phyloP scores from a whole-genome alignment of 257 asterid species.

The Henckelia pumila region DNA sequence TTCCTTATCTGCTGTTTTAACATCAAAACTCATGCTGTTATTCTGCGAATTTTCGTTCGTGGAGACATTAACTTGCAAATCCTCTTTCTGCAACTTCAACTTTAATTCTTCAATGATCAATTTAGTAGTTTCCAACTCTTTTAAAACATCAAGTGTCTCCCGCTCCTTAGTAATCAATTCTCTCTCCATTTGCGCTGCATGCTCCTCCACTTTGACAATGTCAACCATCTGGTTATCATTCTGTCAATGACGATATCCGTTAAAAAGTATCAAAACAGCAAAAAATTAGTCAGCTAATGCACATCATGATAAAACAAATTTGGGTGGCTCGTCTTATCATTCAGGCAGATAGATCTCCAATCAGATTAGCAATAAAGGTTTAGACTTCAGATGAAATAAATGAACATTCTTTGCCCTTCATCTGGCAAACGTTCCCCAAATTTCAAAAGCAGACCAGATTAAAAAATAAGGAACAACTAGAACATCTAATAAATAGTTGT shows the following conservation, averaged over 20 bases:
- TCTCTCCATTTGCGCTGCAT: slow-evolving; percentile 61
- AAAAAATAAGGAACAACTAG: neutral
- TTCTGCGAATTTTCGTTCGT: slow-evolving; percentile 22
- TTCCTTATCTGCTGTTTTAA: slow-evolving; percentile 23
- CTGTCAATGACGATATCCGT: slow-evolving; percentile 30
- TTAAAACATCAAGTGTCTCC: slow-evolving; percentile 78
- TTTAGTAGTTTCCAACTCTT: slow-evolving; percentile 69
- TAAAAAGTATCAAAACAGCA: neutral
- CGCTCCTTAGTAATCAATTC: slow-evolving; percentile 64
- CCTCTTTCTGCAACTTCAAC: slow-evolving; percentile 58
- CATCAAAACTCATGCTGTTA: slow-evolving; percentile 14
- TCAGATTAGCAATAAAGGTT: neutral
- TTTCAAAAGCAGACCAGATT: too few relatives aligned
- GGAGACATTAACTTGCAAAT: slow-evolving; percentile 42
- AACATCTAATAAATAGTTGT: neutral
- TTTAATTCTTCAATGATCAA: slow-evolving; percentile 57
- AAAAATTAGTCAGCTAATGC: neutral
- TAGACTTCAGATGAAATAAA: neutral
- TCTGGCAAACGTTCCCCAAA: neutral
- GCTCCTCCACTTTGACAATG: slow-evolving; percentile 61
- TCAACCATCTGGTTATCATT: slow-evolving; percentile 37
- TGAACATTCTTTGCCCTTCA: neutral
- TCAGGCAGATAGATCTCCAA: neutral
- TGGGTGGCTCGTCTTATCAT: neutral
- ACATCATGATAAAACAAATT: neutral